phyloP scores from a whole-genome alignment of 2,329 filamentous ascomycete species.

The Magnaporthiopsis poae region DNA sequence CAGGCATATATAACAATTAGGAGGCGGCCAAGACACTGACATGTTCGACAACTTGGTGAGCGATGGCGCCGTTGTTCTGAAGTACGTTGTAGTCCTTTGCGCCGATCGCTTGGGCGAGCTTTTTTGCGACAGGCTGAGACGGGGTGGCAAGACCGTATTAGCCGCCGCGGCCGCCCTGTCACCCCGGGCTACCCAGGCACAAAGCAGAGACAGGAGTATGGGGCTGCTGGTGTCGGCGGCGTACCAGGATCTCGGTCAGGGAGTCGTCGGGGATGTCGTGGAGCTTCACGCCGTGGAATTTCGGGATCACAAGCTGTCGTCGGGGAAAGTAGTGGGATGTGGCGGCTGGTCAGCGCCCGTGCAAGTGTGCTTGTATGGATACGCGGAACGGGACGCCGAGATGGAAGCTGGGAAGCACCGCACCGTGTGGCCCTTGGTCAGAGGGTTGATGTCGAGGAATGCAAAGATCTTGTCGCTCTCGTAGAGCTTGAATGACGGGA shows the following conservation, averaged over 20 bases:
- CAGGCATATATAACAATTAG: neutral
- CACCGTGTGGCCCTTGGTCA: slow-evolving; percentile 83
- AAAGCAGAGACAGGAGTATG: neutral
- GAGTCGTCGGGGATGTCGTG: slow-evolving; percentile 86
- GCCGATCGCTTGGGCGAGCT: slow-evolving; percentile 67
- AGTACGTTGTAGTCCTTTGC: slow-evolving; percentile 81
- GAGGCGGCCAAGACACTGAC: slow-evolving; percentile 39
- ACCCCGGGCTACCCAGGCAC: neutral
- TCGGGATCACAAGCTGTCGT: slow-evolving; percentile 81
- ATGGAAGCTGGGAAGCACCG: slow-evolving; percentile 20
- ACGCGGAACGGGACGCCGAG: neutral
- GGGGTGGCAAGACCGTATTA: neutral
- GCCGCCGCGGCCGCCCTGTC: too few species aligned
- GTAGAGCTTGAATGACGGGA: slow-evolving; percentile 91
- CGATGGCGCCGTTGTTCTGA: slow-evolving; percentile 88
- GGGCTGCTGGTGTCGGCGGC: slow-evolving; percentile 14
- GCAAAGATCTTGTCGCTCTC: slow-evolving; percentile 89
- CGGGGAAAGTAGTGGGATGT: neutral
- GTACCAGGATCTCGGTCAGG: slow-evolving; percentile 69
- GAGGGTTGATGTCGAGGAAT: slow-evolving; percentile 89
- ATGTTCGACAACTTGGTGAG: slow-evolving; percentile 88
- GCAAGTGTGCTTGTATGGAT: neutral
- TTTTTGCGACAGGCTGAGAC: slow-evolving; percentile 69
- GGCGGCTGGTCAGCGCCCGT: neutral
- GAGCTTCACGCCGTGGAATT: slow-evolving; percentile 85